Evolutionary conservation across 768 basidiomycete genomes (phyloP), one percentile per base, ranked within the genome.

Genomic region (Collybia sp.): DNA sequence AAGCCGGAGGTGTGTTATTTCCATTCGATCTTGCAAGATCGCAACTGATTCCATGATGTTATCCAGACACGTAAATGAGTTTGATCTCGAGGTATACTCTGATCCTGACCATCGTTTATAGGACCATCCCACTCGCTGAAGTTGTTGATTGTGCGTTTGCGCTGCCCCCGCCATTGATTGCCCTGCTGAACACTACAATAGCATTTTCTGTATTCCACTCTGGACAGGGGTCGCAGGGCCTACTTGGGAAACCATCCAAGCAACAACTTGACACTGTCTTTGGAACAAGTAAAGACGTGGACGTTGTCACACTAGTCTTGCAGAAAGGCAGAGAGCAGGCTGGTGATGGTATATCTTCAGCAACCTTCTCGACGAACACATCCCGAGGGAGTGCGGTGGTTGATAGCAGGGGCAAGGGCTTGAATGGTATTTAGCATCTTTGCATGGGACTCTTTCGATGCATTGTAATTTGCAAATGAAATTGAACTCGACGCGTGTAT

Each of bases 221-320:
- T 15, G 63, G 64, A 17, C 88, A 90, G 62, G 91, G 90, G 11
- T 63, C 75, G 4, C 89, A 93, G 64, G 92, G 90, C n/a, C 61
- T 81, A 44, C 75, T 90, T 32, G 78, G 82, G 19, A 71, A 73
- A 43, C 73, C 88, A 10, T 92, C 89, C n/a, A 81, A 85, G 41
- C 92, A 93, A 60, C 83, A 90, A 56, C 80, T 94, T 46, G 88
- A 91, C 36, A 84, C 65, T 45, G 68, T 68, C 31, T 93, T 94
- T 53, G 80, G 72, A 13, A 77, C 83, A 2, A 61, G 69, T 54
- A 83, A 81, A 40, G 82, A 90, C 35, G 60, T 69, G 15, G 87
- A 88, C 2, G 83, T 86, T 8, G 65, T 87, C 35, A 58, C 64
- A 40, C 59, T 61, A 16, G 71, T 93, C 48, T 71, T 93, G 47